Conservation (phyloP, 352 stramenopile genomes). For the Phytopythium oedochilum region DNA sequence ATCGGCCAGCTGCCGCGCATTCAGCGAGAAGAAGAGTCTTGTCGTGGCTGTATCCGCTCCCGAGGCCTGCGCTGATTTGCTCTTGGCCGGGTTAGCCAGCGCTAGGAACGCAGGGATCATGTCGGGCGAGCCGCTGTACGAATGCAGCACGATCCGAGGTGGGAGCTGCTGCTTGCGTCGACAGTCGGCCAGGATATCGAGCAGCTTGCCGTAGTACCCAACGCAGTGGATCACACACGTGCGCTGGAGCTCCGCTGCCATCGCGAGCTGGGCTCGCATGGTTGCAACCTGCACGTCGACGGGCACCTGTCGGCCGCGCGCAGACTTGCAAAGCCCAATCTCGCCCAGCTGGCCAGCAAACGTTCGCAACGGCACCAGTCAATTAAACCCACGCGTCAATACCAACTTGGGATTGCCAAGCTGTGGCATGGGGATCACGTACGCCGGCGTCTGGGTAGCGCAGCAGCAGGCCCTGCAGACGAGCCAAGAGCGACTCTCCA, state of each 20-base stretch:
- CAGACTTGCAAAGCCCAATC: slow-evolving; percentile 76
- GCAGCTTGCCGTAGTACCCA: slow-evolving; percentile 56
- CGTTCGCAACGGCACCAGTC: no score
- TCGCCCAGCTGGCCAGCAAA: slow-evolving; percentile 72
- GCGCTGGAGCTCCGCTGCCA: slow-evolving; percentile 45
- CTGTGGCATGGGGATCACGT: slow-evolving; percentile 10
- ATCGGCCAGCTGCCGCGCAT: slow-evolving; percentile 57
- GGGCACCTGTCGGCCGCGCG: slow-evolving; percentile 39
- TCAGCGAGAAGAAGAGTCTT: slow-evolving; percentile 76
- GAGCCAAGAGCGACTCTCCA: slow-evolving; percentile 11
- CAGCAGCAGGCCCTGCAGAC: slow-evolving; percentile 27
- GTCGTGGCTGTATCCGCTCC: slow-evolving; percentile 8
- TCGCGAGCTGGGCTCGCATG: slow-evolving; percentile 46
- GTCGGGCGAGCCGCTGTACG: slow-evolving; percentile 50
- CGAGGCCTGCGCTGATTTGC: neutral
- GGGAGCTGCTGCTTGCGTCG: slow-evolving; percentile 21
- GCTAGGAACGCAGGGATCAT: slow-evolving; percentile 50
- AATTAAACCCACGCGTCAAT: slow-evolving; percentile 7
- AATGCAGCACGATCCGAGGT: slow-evolving; percentile 60
- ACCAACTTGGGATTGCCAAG: no score
- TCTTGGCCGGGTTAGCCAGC: slow-evolving; percentile 14
- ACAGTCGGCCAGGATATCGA: slow-evolving; percentile 40
- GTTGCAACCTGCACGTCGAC: slow-evolving; percentile 33
- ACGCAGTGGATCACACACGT: slow-evolving; percentile 75
- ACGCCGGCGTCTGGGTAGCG: slow-evolving; percentile 44